Base-by-base conservation (phyloP, 2,329 filamentous ascomycete species). In the Dactylellina cionopaga region DNA sequence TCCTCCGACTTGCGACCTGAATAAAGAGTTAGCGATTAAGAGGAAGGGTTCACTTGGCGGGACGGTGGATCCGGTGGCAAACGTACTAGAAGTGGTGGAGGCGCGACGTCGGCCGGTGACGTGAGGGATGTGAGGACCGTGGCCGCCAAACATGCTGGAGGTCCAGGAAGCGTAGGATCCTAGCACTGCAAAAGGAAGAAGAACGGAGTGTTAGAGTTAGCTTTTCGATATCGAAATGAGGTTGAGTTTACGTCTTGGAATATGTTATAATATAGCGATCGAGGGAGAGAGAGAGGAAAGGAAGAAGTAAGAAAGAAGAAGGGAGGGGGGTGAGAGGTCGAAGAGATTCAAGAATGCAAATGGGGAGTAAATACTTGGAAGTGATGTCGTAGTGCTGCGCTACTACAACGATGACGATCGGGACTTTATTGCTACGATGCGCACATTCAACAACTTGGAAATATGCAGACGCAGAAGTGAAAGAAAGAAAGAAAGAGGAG, bases 1-100 rank as follows among this genome's bases (percentile, higher is more conserved):
- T 75, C 76, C 13, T 68, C 65, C 39, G 74, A 72, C 63, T 77
- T 76, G 37, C 72, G 64, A 46, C 75, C 75, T 76, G 60, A 46
- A 25, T 13, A 37, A 15, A 33, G 1, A 25, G 29, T 49, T 43
- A 49, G 27, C 19, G 5, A 22, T 13, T 47, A 31, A 39, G 25
- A 19, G 27, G n/a, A 19, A 39, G 19, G 17, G 24, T 2, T 3
- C 19, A 27, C 25, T 17, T 51, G 39, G 35, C 10, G 9, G 29
- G 29, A 39, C 7, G 15, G 27, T 15, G 13, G 27, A 33, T 15
- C 3, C 19, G 5, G 9, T 46, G 7, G 41, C 15, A n/a, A n/a
- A 37, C 52, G 46, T 60, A 66, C 69, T 73, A 7, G 69, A 66
- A 13, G 69, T 66, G 15, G 69, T 60, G 19, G 69, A 73, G 35